These are phyloP conservation scores for Colletotrichum graminicola DNA, from an alignment of 2,329 filamentous ascomycete genomes.

Conservation along the genomic window DNA sequence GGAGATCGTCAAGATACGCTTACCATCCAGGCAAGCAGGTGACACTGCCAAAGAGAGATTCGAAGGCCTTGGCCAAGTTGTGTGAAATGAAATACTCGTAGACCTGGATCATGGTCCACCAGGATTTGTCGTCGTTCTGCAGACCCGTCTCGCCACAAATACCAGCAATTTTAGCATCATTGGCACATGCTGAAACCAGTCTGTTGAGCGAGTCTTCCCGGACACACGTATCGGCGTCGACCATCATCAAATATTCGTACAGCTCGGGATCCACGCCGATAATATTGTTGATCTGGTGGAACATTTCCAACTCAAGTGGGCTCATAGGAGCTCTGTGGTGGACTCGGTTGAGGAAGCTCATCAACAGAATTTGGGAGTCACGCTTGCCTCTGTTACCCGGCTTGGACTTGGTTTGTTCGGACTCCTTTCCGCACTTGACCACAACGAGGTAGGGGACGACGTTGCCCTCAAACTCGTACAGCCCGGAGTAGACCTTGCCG, in stretches of 20 bases:
- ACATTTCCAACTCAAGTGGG: constrained; percentile 96
- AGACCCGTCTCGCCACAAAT: constrained; percentile 97
- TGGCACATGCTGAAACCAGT: constrained; percentile 90
- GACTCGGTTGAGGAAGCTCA: constrained; percentile 98
- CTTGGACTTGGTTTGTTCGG: constrained; percentile 89
- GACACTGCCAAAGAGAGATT: constrained; percentile 96
- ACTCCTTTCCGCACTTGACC: constrained; percentile 97
- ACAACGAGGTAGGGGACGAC: constrained; percentile 96
- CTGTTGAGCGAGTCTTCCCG: constrained; percentile 92
- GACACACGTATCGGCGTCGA: constrained; percentile 97
- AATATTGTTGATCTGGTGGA: constrained; percentile 99
- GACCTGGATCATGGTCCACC: constrained; percentile 99
- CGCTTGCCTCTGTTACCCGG: constrained; percentile 98
- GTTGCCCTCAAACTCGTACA: constrained; percentile 98
- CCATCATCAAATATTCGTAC: constrained; percentile 97
- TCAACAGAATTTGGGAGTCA: constrained; percentile 94
- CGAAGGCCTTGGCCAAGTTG: constrained; percentile 95
- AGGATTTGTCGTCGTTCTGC: constrained; percentile 93
- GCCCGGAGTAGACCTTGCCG: constrained; percentile 96
- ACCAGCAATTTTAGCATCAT: constrained; percentile 95
- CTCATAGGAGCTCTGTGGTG: constrained; percentile 96
- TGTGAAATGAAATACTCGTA: constrained; percentile 99
- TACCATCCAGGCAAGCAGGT: constrained; percentile 99
- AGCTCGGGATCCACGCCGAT: constrained; percentile 98
- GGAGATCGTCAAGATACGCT: constrained; percentile 54